Evolutionary conservation across 2,329 filamentous ascomycete genomes (phyloP).

Genomic region (Alternaria sp.): DNA sequence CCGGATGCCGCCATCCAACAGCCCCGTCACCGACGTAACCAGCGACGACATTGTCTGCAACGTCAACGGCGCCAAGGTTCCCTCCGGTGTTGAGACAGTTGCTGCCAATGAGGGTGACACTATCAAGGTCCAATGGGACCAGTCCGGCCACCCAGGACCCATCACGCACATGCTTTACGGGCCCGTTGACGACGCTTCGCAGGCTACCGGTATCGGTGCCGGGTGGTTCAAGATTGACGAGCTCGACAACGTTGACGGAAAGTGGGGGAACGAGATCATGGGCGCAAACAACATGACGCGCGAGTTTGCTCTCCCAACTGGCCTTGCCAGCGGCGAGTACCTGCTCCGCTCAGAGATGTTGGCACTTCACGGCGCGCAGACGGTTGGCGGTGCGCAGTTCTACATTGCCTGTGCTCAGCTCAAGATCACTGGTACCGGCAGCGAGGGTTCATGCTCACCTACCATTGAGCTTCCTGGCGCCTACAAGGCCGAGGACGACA

Average conservation of each 20-base stretch:
- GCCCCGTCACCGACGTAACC: constrained; percentile 45
- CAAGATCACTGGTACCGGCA: constrained; percentile 53
- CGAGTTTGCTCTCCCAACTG: constrained; percentile 52
- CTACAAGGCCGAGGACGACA: constrained; percentile 41
- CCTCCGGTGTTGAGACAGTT: constrained; percentile 40
- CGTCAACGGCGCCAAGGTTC: constrained; percentile 41
- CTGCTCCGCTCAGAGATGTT: constrained; percentile 58
- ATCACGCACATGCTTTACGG: constrained; percentile 49
- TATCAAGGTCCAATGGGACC: constrained; percentile 48
- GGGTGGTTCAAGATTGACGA: constrained; percentile 53
- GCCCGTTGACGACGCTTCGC: constrained; percentile 64
- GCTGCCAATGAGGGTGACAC: constrained; percentile 40
- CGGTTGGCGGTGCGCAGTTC: constrained; percentile 54
- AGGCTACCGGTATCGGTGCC: constrained; percentile 42
- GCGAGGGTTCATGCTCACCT: constrained; percentile 49
- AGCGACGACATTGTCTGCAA: constrained; percentile 49
- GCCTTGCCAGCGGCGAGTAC: constrained; percentile 52
- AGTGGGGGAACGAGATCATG: constrained; percentile 51
- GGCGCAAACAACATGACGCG: constrained; percentile 50
- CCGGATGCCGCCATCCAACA: constrained; percentile 48
- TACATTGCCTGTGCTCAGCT: constrained; percentile 55
- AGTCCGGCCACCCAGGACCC: constrained; percentile 47
- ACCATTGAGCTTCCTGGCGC: constrained; percentile 55
- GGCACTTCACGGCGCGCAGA: constrained; percentile 54
- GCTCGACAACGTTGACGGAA: constrained; percentile 37